Percentiles rank a stretch among this genome's conserved stretches.
Evolutionary conservation across 176 grass and related monocot genomes (phyloP).

Genomic region (Oryza punctata): DNA sequence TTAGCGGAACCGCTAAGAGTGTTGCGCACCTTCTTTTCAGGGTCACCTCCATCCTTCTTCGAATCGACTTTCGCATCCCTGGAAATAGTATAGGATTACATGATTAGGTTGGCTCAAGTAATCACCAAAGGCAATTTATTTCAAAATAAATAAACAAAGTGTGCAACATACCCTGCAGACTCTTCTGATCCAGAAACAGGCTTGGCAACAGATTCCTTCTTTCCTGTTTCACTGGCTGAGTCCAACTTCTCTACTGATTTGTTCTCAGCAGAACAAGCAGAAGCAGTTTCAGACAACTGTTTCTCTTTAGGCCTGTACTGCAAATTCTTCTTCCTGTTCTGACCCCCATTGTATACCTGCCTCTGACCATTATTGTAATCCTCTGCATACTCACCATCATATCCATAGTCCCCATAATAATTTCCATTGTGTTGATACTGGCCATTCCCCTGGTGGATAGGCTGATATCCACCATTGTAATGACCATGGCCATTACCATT

Average conservation of each 20-base stretch:
- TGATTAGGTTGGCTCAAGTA: background rate
- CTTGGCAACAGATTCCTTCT: background rate
- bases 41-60: background rate
- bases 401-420: too few species aligned
- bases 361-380: background rate
- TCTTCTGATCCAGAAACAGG: constrained; percentile 31
- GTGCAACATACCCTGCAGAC: background rate
- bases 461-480: background rate
- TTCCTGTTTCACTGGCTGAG: background rate
- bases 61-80: constrained; percentile 10
- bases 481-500: background rate
- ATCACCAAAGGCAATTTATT: background rate
- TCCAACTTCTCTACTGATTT: constrained; percentile 22
- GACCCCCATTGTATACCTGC: background rate
- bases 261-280: constrained; percentile 13
- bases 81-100: background rate
- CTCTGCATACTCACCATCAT: background rate
- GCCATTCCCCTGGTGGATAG: background rate
- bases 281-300: constrained; percentile 15
- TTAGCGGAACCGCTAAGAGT: constrained; percentile 29
- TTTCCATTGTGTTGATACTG: background rate
- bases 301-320: constrained; percentile 21
- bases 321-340: background rate
- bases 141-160: background rate
- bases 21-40: background rate